phyloP scores from a whole-genome alignment of 2,329 filamentous ascomycete genomes.

The Pseudogymnoascus sp. region DNA sequence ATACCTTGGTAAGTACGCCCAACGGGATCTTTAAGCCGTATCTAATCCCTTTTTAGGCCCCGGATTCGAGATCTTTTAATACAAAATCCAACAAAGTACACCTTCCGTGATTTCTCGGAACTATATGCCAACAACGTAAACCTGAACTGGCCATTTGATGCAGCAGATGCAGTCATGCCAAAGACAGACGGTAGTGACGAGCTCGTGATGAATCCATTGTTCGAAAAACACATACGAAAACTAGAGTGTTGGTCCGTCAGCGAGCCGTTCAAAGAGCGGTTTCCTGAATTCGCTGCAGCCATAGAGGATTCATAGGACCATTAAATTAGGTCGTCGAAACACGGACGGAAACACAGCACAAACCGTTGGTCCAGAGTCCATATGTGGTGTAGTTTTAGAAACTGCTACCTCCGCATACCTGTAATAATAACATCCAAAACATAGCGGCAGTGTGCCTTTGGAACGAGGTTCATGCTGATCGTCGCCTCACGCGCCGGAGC shows the following conservation, averaged over 20 bases:
- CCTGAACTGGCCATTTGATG: constrained; percentile 9
- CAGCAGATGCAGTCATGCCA: constrained; percentile 6
- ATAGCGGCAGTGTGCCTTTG: no score
- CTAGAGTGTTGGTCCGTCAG: constrained; percentile 9
- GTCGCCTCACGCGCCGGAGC: no score
- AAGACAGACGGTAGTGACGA: not conserved
- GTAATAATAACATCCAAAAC: no score
- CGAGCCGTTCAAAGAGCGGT: constrained; percentile 6
- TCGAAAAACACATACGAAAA: constrained; percentile 7
- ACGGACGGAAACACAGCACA: not conserved
- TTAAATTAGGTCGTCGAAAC: not conserved
- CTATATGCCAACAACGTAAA: constrained; percentile 5
- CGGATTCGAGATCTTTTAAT: constrained; percentile 10
- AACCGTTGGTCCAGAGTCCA: not conserved
- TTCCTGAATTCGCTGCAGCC: constrained; percentile 9
- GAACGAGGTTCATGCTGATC: no score
- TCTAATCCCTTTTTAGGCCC: not conserved
- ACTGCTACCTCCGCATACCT: not conserved
- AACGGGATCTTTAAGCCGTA: not conserved
- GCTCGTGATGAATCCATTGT: constrained; percentile 5
- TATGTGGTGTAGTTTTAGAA: not conserved
- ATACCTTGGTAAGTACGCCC: constrained; percentile 9
- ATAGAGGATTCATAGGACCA: not conserved
- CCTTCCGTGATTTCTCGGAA: constrained; percentile 10
- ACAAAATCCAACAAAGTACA: constrained; percentile 10